Percentiles rank a stretch among this genome's conserved stretches.
Conservation (phyloP, 2,329 filamentous ascomycete genomes). For the Diaporthe citri region DNA sequence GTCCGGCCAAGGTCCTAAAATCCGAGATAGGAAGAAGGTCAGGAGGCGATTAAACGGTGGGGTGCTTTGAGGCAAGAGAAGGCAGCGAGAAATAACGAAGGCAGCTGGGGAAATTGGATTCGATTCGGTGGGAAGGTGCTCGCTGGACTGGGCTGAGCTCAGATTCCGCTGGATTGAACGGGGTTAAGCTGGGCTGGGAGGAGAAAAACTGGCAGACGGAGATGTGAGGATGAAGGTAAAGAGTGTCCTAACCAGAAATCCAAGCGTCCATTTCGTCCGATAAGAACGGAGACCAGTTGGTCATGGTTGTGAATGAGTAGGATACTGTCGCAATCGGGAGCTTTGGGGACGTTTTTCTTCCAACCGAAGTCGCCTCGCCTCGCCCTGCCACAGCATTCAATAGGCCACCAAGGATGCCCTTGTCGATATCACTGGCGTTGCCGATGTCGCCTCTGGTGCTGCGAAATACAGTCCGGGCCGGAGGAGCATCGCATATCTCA, state of each 20-base stretch:
- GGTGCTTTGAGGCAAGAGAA: background rate
- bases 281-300: constrained; percentile 19
- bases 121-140: background rate
- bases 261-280: constrained; percentile 33
- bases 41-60: constrained; percentile 27
- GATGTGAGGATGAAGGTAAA: background rate
- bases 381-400: constrained; percentile 6
- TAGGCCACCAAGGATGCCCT: constrained; percentile 17
- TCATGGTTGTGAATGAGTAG: constrained; percentile 11
- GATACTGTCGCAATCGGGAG: background rate
- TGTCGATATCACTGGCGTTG: constrained; percentile 6
- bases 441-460: background rate
- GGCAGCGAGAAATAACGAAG: constrained; percentile 18
- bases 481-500: constrained; percentile 21
- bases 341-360: background rate
- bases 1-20: constrained; percentile 31
- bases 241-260: constrained; percentile 32
- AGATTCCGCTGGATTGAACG: background rate
- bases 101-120: background rate
- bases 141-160: background rate
- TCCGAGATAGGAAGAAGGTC: constrained; percentile 8
- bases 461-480: constrained; percentile 8
- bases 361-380: constrained; percentile 3
- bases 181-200: background rate
- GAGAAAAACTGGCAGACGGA: background rate